These are phyloP conservation scores for Leccinum incarnatum DNA, from an alignment of 768 basidiomycete genomes.

Conservation along the genomic window DNA sequence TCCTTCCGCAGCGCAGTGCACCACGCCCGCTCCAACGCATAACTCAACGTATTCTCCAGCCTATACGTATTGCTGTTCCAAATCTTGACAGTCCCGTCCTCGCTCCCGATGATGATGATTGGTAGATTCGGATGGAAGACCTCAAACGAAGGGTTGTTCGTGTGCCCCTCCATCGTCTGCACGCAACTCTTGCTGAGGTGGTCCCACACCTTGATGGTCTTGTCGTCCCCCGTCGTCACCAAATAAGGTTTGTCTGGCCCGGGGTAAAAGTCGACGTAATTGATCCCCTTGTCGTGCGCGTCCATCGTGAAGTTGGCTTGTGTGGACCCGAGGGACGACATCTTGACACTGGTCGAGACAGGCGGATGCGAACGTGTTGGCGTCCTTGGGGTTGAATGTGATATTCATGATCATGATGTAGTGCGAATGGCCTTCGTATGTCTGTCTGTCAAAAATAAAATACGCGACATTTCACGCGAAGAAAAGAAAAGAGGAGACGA, in stretches of 20 bases:
- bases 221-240: slow-evolving; percentile 95
- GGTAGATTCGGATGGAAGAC: slow-evolving; percentile 88
- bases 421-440: slow-evolving; percentile 95
- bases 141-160: slow-evolving; percentile 96
- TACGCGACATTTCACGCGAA: not conserved
- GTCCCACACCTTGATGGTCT: slow-evolving; percentile 98
- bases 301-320: slow-evolving; percentile 94
- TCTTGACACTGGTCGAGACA: slow-evolving; percentile 96
- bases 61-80: slow-evolving; percentile 98
- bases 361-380: slow-evolving; percentile 95
- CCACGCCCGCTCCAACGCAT: slow-evolving; percentile 95
- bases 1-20: slow-evolving; percentile 79
- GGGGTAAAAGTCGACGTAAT: slow-evolving; percentile 98
- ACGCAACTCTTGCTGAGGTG: slow-evolving; percentile 98
- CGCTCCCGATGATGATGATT: slow-evolving; percentile 81
- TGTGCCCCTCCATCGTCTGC: slow-evolving; percentile 96
- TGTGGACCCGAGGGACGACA: slow-evolving; percentile 89
- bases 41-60: slow-evolving; percentile 93
- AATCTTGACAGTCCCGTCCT: slow-evolving; percentile 95
- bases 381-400: slow-evolving; percentile 94
- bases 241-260: slow-evolving; percentile 97
- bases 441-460: slow-evolving; percentile 43
- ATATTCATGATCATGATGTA: slow-evolving; percentile 90
- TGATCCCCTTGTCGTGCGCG: slow-evolving; percentile 98
- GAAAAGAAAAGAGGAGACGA: slow-evolving; percentile 20